A percentile compares a stretch with the other conserved stretches of the same genome.
Evolutionary conservation across 306 rosid species (phyloP).

Genomic region (Cucurbita ficifolia): DNA sequence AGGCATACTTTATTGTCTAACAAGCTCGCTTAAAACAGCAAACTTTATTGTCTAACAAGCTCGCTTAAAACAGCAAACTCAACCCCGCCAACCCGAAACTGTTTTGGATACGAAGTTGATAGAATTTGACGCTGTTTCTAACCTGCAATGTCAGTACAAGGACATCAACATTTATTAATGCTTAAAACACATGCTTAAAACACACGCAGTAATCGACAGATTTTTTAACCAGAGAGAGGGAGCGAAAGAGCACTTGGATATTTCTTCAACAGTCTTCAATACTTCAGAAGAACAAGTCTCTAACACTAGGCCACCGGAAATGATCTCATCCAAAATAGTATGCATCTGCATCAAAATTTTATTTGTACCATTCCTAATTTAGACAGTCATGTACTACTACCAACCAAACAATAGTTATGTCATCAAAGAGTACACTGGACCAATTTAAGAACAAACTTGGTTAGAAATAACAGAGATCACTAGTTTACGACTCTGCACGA

Average conservation of each 20-base stretch:
- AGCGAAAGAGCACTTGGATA: constrained; percentile 45
- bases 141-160: constrained; percentile 29
- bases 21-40: background rate
- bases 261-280: constrained; percentile 73
- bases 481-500: background rate
- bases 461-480: background rate
- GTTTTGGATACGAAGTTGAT: constrained; percentile 68
- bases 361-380: background rate
- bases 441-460: background rate
- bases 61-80: constrained; percentile 9
- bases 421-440: background rate
- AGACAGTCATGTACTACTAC: background rate
- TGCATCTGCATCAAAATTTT: constrained; percentile 39
- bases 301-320: constrained; percentile 84
- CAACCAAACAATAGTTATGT: background rate
- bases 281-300: constrained; percentile 87
- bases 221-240: background rate
- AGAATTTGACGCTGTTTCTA: constrained; percentile 62
- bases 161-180: background rate
- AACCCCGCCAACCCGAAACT: constrained; percentile 71
- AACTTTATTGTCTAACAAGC: background rate
- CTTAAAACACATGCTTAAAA: background rate
- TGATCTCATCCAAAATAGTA: constrained; percentile 66
- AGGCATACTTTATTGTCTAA: background rate
- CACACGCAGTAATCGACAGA: background rate